These are phyloP conservation scores for Cyclotella kingstonii DNA, from an alignment of 108 stramenopile species.

Conservation along the genomic window DNA sequence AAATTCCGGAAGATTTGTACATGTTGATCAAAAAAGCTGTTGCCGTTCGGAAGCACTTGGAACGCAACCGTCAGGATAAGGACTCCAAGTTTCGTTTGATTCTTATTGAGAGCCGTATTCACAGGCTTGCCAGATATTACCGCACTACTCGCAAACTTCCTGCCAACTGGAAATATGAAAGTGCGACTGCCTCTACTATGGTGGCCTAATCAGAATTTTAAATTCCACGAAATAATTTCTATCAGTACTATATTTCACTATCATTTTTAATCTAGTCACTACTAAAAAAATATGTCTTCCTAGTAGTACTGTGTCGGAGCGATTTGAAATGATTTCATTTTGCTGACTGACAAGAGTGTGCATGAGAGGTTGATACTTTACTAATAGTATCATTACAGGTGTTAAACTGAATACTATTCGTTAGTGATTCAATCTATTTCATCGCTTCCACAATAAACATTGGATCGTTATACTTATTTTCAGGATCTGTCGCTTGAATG, in stretches of 20 bases:
- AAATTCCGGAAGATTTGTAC: constrained; percentile 99
- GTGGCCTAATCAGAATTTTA: constrained; percentile 83
- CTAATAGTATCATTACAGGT: no score
- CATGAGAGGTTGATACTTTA: no score
- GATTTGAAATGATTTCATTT: no score
- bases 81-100: constrained; percentile 99
- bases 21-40: constrained; percentile 99
- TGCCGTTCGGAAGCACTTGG: constrained; percentile 99
- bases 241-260: neutral
- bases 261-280: neutral
- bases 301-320: no score
- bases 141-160: constrained; percentile 98
- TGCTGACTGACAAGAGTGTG: no score
- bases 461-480: constrained; percentile 60
- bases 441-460: constrained; percentile 78
- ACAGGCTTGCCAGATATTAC: constrained; percentile 99
- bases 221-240: neutral
- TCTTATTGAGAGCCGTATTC: constrained; percentile 99
- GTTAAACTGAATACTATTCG: no score
- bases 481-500: constrained; percentile 68
- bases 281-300: neutral
- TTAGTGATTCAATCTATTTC: no score
- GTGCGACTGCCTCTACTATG: constrained; percentile 96
- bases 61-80: constrained; percentile 99
- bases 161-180: constrained; percentile 99